Conservation (phyloP, 2,329 filamentous ascomycete species). For the Penicillium sp. region DNA sequence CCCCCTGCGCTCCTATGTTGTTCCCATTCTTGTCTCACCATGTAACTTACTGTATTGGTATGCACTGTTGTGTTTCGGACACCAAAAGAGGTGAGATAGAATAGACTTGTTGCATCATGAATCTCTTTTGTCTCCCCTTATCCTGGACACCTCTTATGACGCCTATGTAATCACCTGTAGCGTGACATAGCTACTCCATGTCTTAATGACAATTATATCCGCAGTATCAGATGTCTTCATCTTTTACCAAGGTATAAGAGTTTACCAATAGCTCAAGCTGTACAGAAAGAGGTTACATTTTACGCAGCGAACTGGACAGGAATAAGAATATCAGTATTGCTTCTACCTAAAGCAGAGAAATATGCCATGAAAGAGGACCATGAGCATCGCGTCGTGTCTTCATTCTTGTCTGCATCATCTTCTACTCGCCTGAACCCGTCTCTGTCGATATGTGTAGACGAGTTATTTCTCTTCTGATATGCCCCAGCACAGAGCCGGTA, state of each 20-base stretch:
- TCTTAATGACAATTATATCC: too few relatives aligned
- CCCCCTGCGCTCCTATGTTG: conserved; percentile 20
- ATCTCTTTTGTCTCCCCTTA: not conserved
- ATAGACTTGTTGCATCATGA: conserved; percentile 26
- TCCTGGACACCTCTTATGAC: not conserved
- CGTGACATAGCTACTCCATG: not conserved
- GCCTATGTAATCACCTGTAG: not conserved
- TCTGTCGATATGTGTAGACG: not conserved
- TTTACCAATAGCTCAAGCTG: not conserved
- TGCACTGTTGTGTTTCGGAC: conserved; percentile 14
- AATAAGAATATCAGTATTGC: not conserved
- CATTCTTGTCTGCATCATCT: not conserved
- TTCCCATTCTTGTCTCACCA: conserved; percentile 10
- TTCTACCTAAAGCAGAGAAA: not conserved
- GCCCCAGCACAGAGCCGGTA: not conserved
- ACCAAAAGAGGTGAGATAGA: conserved; percentile 24
- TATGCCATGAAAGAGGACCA: not conserved
- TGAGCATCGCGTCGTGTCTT: not conserved
- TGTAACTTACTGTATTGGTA: conserved; percentile 33
- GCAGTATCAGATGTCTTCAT: too few relatives aligned
- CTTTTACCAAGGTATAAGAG: too few relatives aligned
- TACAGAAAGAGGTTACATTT: not conserved
- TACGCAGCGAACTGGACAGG: not conserved
- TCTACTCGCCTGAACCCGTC: not conserved
- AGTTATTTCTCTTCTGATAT: not conserved